Percentiles rank a stretch among this genome's conserved stretches.
Conservation (phyloP, 2,329 filamentous ascomycete genomes). For the Claviceps sp. region DNA sequence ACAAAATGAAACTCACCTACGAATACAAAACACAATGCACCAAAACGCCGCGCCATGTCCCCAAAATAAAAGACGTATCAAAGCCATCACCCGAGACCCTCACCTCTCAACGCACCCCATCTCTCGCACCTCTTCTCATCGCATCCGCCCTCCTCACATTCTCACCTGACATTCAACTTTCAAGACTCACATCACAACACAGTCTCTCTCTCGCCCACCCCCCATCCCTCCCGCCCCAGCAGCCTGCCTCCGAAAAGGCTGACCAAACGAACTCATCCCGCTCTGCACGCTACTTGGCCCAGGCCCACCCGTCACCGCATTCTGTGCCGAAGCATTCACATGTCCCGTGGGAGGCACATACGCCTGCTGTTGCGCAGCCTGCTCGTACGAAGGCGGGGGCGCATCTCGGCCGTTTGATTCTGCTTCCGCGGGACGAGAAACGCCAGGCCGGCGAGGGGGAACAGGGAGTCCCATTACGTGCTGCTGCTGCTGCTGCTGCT, state of each 20-base stretch:
- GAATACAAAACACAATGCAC: too few species aligned
- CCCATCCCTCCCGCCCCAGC: slow-evolving; percentile 3
- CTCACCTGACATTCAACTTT: too few species aligned
- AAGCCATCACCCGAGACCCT: background rate
- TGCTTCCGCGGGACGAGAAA: slow-evolving; percentile 23
- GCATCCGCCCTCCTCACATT: background rate
- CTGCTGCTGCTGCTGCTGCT: slow-evolving; percentile 2
- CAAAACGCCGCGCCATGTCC: slow-evolving; percentile 4
- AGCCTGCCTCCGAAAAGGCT: slow-evolving; percentile 8
- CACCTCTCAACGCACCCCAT: background rate
- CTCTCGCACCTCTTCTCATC: background rate
- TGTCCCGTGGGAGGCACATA: slow-evolving; percentile 40
- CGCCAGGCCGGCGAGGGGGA: slow-evolving; percentile 22
- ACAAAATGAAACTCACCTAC: too few species aligned
- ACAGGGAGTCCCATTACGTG: slow-evolving; percentile 31
- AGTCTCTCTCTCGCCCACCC: slow-evolving; percentile 21
- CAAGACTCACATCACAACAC: slow-evolving; percentile 31
- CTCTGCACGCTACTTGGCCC: too few species aligned
- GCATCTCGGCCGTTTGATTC: slow-evolving; percentile 34
- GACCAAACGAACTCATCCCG: background rate
- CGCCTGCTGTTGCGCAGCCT: slow-evolving; percentile 36
- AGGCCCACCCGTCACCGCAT: background rate
- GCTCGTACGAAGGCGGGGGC: slow-evolving; percentile 41
- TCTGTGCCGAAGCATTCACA: slow-evolving; percentile 32
- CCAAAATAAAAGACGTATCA: background rate